Conservation (phyloP, 208 protist genomes). For the Leishmania arabica region DNA sequence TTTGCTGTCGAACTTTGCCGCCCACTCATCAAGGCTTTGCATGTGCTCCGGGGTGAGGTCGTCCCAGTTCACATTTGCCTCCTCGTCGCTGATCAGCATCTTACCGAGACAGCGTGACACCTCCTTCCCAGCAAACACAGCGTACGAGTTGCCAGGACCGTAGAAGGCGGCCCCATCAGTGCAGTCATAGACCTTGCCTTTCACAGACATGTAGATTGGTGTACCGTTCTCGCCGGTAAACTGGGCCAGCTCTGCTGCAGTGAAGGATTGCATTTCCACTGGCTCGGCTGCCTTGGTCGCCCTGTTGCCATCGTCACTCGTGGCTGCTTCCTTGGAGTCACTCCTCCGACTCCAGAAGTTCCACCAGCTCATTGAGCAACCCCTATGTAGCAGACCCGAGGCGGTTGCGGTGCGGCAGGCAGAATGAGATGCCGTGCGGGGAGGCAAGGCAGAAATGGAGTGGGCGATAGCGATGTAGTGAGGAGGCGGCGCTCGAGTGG, state of each 20-base stretch:
- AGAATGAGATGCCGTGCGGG: not conserved
- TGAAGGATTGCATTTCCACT: conserved; percentile 40
- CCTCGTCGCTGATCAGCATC: conserved; percentile 77
- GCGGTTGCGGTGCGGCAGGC: not conserved
- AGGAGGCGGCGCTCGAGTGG: too few relatives aligned
- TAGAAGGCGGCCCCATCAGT: conserved; percentile 69
- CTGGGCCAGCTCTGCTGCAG: conserved; percentile 42
- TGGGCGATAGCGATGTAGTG: not conserved
- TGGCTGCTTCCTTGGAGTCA: not conserved
- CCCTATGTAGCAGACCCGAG: not conserved
- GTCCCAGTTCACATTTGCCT: conserved; percentile 78
- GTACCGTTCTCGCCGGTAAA: conserved; percentile 44
- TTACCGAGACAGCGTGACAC: conserved; percentile 80
- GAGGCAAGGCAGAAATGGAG: too few relatives aligned
- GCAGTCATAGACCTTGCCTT: conserved; percentile 83
- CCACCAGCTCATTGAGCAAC: conserved; percentile 19
- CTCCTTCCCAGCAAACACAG: conserved; percentile 82
- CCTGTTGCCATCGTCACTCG: not conserved
- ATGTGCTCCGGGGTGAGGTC: conserved; percentile 67
- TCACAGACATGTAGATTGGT: conserved; percentile 80
- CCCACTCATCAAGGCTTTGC: conserved; percentile 76
- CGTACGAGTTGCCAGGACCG: conserved; percentile 71
- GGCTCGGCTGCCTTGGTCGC: not conserved
- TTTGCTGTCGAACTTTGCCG: conserved; percentile 68
- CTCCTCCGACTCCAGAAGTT: conserved; percentile 12